Conservation (phyloP, 495 filamentous ascomycete species). For the Arthonia radiata region DNA sequence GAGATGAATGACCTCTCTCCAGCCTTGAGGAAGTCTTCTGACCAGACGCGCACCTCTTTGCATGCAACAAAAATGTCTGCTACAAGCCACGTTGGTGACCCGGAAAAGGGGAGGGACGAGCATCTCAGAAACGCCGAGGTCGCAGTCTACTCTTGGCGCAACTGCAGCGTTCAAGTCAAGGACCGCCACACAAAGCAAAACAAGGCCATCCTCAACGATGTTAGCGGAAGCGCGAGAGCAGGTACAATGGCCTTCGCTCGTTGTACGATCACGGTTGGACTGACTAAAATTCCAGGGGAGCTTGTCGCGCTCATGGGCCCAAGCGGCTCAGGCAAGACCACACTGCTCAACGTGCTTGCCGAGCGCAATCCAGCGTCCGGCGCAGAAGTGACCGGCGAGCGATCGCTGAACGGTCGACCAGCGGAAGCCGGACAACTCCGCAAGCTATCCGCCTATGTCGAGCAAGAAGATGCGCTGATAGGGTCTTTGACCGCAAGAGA, state of each 20-base stretch:
- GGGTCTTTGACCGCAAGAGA: conserved; percentile 54
- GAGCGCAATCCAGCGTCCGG: conserved; percentile 26
- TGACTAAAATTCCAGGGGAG: conserved; percentile 26
- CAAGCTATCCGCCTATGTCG: conserved; percentile 42
- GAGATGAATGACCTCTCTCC: too few relatives aligned
- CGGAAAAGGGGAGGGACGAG: too few relatives aligned
- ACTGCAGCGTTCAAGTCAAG: conserved; percentile 39
- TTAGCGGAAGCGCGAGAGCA: conserved; percentile 26
- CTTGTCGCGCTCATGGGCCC: conserved; percentile 56
- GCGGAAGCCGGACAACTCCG: conserved; percentile 18
- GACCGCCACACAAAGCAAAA: conserved; percentile 37
- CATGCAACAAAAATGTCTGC: too few relatives aligned
- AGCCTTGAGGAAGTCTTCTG: too few relatives aligned
- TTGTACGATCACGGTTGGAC: conserved; percentile 8
- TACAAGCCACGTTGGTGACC: too few relatives aligned
- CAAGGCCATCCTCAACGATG: conserved; percentile 25
- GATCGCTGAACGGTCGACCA: conserved; percentile 27
- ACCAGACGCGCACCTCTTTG: too few relatives aligned
- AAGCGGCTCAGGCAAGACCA: conserved; percentile 50
- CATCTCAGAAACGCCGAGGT: conserved; percentile 16
- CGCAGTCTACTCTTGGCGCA: conserved; percentile 32
- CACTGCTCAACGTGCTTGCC: conserved; percentile 49
- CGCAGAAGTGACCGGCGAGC: conserved; percentile 21
- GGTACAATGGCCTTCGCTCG: conserved; percentile 7
- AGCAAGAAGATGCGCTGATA: conserved; percentile 66